Percentiles rank a stretch among this genome's conserved stretches.
Evolutionary conservation across 2,329 filamentous ascomycete species (phyloP).

Genomic region (Aspergillus sergii): DNA sequence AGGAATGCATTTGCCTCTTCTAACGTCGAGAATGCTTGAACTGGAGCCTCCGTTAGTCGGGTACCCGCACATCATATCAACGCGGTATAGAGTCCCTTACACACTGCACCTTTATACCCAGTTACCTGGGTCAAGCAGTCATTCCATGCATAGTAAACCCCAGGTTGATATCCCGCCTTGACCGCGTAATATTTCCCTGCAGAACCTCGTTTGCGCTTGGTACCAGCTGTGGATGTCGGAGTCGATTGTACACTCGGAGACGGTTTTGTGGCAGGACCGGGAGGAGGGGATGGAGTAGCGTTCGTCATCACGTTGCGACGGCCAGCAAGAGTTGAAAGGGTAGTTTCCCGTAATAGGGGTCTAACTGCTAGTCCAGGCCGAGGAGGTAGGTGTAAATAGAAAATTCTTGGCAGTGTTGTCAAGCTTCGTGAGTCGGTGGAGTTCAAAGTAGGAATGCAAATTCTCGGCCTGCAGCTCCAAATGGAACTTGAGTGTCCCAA

Average conservation of each 20-base stretch:
- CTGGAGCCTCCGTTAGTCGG: conserved; percentile 45
- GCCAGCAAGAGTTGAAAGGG: conserved; percentile 2
- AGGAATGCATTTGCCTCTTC: conserved; percentile 80
- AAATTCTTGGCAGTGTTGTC: conserved; percentile 13
- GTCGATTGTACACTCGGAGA: conserved; percentile 29
- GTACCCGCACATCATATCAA: background rate
- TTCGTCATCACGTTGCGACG: conserved; percentile 29
- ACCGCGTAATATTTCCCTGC: conserved; percentile 66
- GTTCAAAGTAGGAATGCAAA: conserved; percentile 19
- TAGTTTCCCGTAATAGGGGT: background rate
- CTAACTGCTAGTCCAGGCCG: background rate
- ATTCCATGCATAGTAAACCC: conserved; percentile 65
- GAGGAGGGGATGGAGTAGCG: conserved; percentile 40
- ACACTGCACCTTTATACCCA: conserved; percentile 67
- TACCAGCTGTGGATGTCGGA: conserved; percentile 43
- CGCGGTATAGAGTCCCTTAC: conserved; percentile 52
- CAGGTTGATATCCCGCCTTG: conserved; percentile 60
- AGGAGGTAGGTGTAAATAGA: conserved; percentile 3
- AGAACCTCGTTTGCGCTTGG: conserved; percentile 58
- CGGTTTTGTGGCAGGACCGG: conserved; percentile 30
- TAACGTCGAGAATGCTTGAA: conserved; percentile 74
- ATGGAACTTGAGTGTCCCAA: conserved; percentile 30
- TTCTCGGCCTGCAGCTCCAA: conserved; percentile 27
- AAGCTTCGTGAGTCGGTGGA: conserved; percentile 16
- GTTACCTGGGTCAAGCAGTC: conserved; percentile 65